Base-by-base conservation (phyloP, 371 early-diverging fungal genomes). In the Mortierella sp. region DNA sequence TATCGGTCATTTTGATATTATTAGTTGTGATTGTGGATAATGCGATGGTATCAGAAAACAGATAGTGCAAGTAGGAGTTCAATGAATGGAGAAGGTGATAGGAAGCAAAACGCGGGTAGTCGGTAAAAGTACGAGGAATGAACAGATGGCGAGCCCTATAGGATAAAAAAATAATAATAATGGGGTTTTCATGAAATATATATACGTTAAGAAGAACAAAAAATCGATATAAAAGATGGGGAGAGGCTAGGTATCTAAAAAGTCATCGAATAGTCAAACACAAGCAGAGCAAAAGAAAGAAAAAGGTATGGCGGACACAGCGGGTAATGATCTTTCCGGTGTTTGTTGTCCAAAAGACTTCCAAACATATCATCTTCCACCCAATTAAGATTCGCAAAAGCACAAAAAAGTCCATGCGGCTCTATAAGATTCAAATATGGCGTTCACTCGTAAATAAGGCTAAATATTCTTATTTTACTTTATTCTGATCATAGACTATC, bases 1-100 rank as follows among this genome's bases (percentile, higher is more conserved):
- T 70, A 22, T 70, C 70, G 35, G 64, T 1, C 47, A 47, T 63
- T 22, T 13, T 43, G n/a, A 29, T 23, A 12, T 55, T 29, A 40
- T 40, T 10, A 13, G 15, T 10, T 47, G n/a, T 47, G 7, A 7
- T 3, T 47, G n/a, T 47, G n/a, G 47, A 47, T 37, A 37, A 9
- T 37, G 13, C 13, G 40, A 37, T 37, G 40, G 13, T 37, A n/a
- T n/a, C n/a, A n/a, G n/a, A n/a, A n/a, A n/a, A n/a, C n/a, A n/a
- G n/a, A n/a, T n/a, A n/a, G n/a, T n/a, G n/a, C n/a, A n/a, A n/a
- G n/a, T n/a, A n/a, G n/a, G n/a, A n/a, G n/a, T n/a, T n/a, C n/a
- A n/a, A n/a, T n/a, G n/a, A n/a, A n/a, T n/a, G n/a, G n/a, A n/a
- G n/a, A n/a, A n/a, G n/a, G n/a, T n/a, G n/a, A n/a, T n/a, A n/a